Evolutionary conservation across 345 rosid species (phyloP).

Genomic region (Citrus trifoliata): DNA sequence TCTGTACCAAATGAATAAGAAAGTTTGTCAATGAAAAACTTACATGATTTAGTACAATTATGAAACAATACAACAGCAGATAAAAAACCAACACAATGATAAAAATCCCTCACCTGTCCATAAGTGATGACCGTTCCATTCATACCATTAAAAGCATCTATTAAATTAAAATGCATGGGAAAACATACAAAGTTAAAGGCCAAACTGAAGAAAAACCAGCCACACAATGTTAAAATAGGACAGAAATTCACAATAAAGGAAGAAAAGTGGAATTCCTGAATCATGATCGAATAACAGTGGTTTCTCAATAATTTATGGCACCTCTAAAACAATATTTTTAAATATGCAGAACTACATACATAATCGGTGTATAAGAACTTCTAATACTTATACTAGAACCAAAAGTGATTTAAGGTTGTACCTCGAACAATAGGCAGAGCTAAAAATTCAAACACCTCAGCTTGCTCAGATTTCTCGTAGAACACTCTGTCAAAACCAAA

Average conservation of each 20-base stretch:
- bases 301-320: not conserved
- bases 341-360: not conserved
- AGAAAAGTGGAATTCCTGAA: not conserved
- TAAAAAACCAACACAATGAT: not conserved
- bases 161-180: not conserved
- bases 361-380: conserved; percentile 1
- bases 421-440: conserved; percentile 71
- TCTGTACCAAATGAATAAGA: conserved; percentile 41
- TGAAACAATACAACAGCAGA: not conserved
- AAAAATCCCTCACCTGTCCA: conserved; percentile 61
- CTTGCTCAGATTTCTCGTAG: conserved; percentile 53
- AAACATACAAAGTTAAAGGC: not conserved
- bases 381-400: not conserved
- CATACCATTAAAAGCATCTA: conserved; percentile 63
- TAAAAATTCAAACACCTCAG: conserved; percentile 62
- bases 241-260: not conserved
- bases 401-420: conserved; percentile 12
- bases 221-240: not conserved
- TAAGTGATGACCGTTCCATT: conserved; percentile 86
- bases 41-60: not conserved
- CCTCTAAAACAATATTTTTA: not conserved
- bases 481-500: conserved; percentile 68
- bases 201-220: not conserved
- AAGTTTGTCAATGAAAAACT: conserved; percentile 1
- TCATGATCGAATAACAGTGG: not conserved